A percentile compares a stretch with the other conserved stretches of the same genome.
Conservation (phyloP, 2,329 filamentous ascomycete species). For the Hymenoscyphus infarciens region DNA sequence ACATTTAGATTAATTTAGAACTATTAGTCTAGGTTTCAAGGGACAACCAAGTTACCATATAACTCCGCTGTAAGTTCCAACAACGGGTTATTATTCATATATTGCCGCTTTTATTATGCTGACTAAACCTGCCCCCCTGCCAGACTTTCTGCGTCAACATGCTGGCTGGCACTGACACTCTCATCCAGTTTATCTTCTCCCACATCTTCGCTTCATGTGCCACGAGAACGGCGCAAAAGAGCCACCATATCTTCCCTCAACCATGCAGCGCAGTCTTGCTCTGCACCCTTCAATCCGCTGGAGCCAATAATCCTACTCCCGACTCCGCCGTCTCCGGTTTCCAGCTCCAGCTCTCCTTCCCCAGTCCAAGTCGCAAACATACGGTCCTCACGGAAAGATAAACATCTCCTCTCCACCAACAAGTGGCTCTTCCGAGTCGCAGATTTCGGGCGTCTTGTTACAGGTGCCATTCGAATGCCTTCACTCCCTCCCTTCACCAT, state of each 20-base stretch:
- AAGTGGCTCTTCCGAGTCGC: slow-evolving; percentile 46
- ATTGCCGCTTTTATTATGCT: not conserved
- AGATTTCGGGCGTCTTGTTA: slow-evolving; percentile 48
- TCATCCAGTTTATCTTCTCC: slow-evolving; percentile 6
- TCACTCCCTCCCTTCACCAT: slow-evolving; percentile 56
- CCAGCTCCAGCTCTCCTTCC: slow-evolving; percentile 8
- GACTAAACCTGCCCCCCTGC: not conserved
- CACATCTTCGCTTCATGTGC: slow-evolving; percentile 24
- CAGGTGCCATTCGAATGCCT: slow-evolving; percentile 54
- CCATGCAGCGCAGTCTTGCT: slow-evolving; percentile 57
- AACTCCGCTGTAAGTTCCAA: too few species aligned
- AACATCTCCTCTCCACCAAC: slow-evolving; percentile 44
- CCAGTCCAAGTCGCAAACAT: slow-evolving; percentile 28
- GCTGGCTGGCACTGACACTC: not conserved
- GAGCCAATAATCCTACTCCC: slow-evolving; percentile 48
- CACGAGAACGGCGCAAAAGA: slow-evolving; percentile 30
- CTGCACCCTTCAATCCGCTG: slow-evolving; percentile 51
- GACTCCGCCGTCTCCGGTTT: slow-evolving; percentile 27
- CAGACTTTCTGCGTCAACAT: not conserved
- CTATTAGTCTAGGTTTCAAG: too few species aligned
- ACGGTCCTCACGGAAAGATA: slow-evolving; percentile 49
- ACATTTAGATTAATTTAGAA: too few species aligned
- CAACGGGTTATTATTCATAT: too few species aligned
- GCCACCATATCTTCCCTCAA: slow-evolving; percentile 37
- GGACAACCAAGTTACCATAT: too few species aligned